Evolutionary conservation across 768 basidiomycete species (phyloP), one percentile per base, ranked within the genome.

Genomic region (Coprinopsis strossmayeri): DNA sequence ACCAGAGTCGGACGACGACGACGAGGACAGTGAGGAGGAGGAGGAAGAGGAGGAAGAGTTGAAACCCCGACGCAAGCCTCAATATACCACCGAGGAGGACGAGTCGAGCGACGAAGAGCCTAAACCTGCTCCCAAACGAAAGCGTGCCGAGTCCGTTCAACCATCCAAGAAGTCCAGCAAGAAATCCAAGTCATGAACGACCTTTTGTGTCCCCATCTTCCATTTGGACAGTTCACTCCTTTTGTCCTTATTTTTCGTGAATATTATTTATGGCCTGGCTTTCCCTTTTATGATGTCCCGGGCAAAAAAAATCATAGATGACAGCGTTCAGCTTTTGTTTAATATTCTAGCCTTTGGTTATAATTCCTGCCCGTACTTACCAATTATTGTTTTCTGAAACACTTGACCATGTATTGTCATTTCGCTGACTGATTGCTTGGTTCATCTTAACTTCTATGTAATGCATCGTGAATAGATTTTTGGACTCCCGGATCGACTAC

Each of bases 1-100:
- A 12, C 64, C 61, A 11, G 67, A 68, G 3, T 61, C 64, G 3
- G 70, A 65, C 3, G 61, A 62, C 0, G 73, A 75, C 2, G 73
- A 66, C n/a, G 57, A 63, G 28, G 55, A 68, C 2, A 66, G 67
- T 12, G 61, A 62, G 20, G 61, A 45, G 27, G n/a, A n/a, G n/a
- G 61, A 68, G 2, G 67, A 68, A 15, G 61, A 62, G 23, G 61
- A 45, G 34, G 61, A 59, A 13, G 56, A 51, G 32, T 48, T 37
- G 23, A 51, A 50, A 46, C 34, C 51, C 23, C 13, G 11, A 5
- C n/a, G 25, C 45, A 46, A 39, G 34, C 42, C 20, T 5, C 23
- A 38, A 2, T 39, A 34, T 5, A 37, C 49, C 1, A 45, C 34
- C 35, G 49, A 50, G 27, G 43, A 39, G 23, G 5, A 25, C 26